phyloP scores from a whole-genome alignment of 2,329 filamentous ascomycete genomes.

The Grosmannia serpens region DNA sequence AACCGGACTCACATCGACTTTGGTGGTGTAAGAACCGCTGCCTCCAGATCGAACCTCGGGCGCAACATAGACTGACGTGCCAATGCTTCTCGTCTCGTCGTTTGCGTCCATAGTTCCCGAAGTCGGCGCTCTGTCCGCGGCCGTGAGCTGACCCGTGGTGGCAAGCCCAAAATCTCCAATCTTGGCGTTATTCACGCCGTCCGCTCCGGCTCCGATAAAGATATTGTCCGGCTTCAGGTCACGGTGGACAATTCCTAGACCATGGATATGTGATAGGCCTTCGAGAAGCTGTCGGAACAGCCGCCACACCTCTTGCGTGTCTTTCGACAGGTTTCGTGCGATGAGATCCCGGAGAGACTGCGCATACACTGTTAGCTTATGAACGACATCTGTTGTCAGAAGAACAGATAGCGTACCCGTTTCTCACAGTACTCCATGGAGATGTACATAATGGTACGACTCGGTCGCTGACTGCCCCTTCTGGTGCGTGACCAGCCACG shows the following conservation, averaged over 20 bases:
- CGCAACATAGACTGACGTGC: constrained; percentile 83
- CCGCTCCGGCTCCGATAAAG: constrained; percentile 61
- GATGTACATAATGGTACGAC: constrained; percentile 76
- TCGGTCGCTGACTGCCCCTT: constrained; percentile 34
- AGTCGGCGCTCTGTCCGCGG: constrained; percentile 3
- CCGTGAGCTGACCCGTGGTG: constrained; percentile 60
- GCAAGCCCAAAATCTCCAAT: constrained; percentile 96
- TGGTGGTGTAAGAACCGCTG: constrained; percentile 72
- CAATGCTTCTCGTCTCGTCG: constrained; percentile 61
- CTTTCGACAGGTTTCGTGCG: constrained; percentile 58
- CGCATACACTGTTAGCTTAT: not conserved
- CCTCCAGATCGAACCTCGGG: constrained; percentile 75
- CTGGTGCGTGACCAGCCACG: constrained; percentile 12
- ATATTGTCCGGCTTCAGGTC: constrained; percentile 97
- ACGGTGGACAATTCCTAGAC: constrained; percentile 83
- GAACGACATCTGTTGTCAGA: too few species aligned
- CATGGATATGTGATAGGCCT: constrained; percentile 81
- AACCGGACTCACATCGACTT: constrained; percentile 79
- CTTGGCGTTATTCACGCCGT: constrained; percentile 78
- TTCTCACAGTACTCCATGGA: constrained; percentile 99
- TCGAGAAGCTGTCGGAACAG: constrained; percentile 86
- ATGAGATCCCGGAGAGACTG: constrained; percentile 83
- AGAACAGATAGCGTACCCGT: constrained; percentile 39
- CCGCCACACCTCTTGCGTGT: constrained; percentile 73
- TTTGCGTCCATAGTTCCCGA: constrained; percentile 31